Evolutionary conservation across 225 moss, liverwort and hornwort species (phyloP).

Genomic region (Physcomitrellopsis africana): DNA sequence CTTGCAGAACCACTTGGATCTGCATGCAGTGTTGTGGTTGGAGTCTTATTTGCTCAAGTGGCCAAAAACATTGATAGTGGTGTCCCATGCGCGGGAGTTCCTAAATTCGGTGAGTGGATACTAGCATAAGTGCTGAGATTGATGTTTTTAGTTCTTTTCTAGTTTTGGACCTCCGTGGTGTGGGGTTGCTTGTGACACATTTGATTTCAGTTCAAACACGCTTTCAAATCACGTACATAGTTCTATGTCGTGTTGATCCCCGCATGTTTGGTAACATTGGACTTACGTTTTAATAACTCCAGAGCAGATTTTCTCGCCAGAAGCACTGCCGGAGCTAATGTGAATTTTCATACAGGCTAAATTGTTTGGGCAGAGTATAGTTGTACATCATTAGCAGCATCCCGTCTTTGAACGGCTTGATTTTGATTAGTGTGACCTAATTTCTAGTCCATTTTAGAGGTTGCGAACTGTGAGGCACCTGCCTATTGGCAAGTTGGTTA

Average conservation of each 20-base stretch:
- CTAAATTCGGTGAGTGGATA: conserved; percentile 76
- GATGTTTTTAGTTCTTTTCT: neutral
- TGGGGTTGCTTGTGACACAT: neutral
- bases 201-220: neutral
- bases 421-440: neutral
- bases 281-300: conserved; percentile 4
- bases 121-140: neutral
- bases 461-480: conserved; percentile 17
- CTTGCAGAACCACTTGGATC: conserved; percentile 93
- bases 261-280: conserved; percentile 14
- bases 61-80: conserved; percentile 98
- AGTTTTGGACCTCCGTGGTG: conserved; percentile 20
- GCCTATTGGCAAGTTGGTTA: conserved; percentile 15
- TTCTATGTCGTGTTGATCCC: neutral
- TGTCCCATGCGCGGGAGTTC: conserved; percentile 96
- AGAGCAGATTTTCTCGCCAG: neutral
- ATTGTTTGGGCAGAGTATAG: conserved; percentile 10
- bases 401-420: neutral
- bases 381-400: conserved; percentile 4
- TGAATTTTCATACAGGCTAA: neutral
- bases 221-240: neutral
- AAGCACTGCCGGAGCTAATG: conserved; percentile 17
- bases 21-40: conserved; percentile 98
- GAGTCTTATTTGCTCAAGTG: conserved; percentile 93
- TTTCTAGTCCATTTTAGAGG: conserved; percentile 16